Percentiles rank a stretch among this genome's conserved stretches.
Conservation (phyloP, 331 rosid species). For the Quercus lobata region DNA sequence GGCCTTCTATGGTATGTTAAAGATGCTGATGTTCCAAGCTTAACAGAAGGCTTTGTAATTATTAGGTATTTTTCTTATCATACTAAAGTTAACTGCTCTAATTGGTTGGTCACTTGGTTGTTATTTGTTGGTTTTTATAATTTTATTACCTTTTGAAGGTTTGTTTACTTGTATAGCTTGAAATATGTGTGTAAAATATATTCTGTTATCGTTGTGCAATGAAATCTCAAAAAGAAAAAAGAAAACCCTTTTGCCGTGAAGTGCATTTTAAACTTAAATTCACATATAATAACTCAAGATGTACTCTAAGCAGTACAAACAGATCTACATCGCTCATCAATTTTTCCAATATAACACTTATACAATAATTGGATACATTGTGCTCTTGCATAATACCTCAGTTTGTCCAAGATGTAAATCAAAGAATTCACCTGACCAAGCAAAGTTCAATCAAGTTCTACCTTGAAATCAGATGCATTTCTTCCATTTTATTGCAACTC, state of each 20-base stretch:
- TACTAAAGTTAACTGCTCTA: no score
- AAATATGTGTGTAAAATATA: no score
- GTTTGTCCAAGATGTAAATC: neutral
- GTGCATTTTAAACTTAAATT: neutral
- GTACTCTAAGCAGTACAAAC: neutral
- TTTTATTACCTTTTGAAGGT: no score
- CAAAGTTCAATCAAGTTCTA: conserved; percentile 1
- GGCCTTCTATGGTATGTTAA: no score
- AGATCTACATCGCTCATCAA: conserved; percentile 1
- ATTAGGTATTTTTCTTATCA: no score
- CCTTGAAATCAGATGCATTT: neutral
- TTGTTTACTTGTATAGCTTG: no score
- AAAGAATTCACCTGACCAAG: neutral
- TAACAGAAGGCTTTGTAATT: no score
- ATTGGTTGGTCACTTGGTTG: no score
- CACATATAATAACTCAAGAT: neutral
- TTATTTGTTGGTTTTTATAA: no score
- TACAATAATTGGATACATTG: neutral
- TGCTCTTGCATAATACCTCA: neutral
- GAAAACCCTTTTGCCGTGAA: neutral
- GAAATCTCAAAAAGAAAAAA: neutral
- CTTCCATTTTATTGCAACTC: conserved; percentile 49
- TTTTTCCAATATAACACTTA: neutral
- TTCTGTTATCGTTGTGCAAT: no score
- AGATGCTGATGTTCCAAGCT: no score